Percentiles rank a stretch among this genome's conserved stretches.
Conservation (phyloP, 495 filamentous ascomycete species). For the Gamarada debralockiae region DNA sequence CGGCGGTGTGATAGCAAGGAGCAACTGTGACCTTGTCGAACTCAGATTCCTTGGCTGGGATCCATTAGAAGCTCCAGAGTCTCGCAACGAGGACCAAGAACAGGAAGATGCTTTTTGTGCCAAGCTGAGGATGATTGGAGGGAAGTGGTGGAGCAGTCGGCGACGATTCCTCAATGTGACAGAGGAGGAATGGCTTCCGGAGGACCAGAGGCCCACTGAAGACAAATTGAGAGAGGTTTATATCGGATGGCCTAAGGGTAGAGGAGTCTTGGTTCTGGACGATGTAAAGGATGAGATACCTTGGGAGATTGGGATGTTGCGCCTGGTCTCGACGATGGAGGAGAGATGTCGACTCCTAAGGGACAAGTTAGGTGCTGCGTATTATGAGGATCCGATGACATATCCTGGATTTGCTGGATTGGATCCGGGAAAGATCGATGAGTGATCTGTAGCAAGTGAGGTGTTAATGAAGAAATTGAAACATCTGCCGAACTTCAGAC, state of each 20-base stretch:
- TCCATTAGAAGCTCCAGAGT: neutral
- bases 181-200: neutral
- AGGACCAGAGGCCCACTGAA: neutral
- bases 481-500: too few species aligned
- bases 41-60: constrained; percentile 1
- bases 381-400: neutral
- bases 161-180: neutral
- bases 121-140: neutral
- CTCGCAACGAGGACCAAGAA: neutral
- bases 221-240: constrained; percentile 3
- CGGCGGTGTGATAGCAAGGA: neutral
- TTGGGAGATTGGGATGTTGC: neutral
- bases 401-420: constrained; percentile 2
- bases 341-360: constrained; percentile 5
- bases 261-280: constrained; percentile 1
- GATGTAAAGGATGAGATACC: neutral
- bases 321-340: constrained; percentile 5
- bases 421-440: too few species aligned
- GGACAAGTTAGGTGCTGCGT: constrained; percentile 1
- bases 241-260: neutral
- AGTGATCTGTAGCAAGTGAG: too few species aligned
- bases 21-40: constrained; percentile 3
- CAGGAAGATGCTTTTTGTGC: constrained; percentile 2
- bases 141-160: constrained; percentile 2
- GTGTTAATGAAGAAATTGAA: too few species aligned